Evolutionary conservation across 768 basidiomycete genomes (phyloP), one percentile per base, ranked within the genome.

Genomic region (Podaxis pistillaris): DNA sequence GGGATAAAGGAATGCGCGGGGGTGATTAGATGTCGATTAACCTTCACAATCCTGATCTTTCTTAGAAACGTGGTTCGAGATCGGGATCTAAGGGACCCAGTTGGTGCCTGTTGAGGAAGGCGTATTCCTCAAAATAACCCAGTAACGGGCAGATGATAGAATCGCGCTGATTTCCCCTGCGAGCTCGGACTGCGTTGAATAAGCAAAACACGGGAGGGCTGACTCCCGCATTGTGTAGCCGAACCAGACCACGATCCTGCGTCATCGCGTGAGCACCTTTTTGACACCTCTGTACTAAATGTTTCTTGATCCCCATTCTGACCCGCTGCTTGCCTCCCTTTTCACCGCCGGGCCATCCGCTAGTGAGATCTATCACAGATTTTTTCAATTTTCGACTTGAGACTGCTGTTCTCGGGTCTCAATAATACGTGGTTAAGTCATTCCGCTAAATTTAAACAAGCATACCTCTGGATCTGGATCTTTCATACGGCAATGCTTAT

Each of bases 21-120:
- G 41, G 36, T 55, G 60, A 62, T 55, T 62, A 55, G 53, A 55
- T 62, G 55, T 55, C 57, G 57, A 58, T 58, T 38, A 55, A 37
- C 61, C 33, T 54, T 37, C 46, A 2, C 33, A 62, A 56, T 28
- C 61, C 44, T 56, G 36, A 56, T 50, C 60, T 47, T 38, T n/a
- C 4, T 30, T 51, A 22, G 19, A 28, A 56, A 56, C 46, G 61
- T 56, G 61, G 61, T 30, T 49, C 37, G n/a, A 40, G 54, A 62
- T 62, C 54, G 33, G 49, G 60, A 61, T 61, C 54, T 28, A 28
- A 56, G 52, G 59, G 52, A 54, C 59, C 49, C 38, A 40, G 50
- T 33, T 24, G 9, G 26, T 52, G 28, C 38, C 28, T 24, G 30
- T 37, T 51, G 46, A 17, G 36, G 54, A 47, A 46, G 38, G n/a